These are phyloP conservation scores for Coccomyxa sp. DNA, from an alignment of 139 green algal genomes.

Conservation along the genomic window DNA sequence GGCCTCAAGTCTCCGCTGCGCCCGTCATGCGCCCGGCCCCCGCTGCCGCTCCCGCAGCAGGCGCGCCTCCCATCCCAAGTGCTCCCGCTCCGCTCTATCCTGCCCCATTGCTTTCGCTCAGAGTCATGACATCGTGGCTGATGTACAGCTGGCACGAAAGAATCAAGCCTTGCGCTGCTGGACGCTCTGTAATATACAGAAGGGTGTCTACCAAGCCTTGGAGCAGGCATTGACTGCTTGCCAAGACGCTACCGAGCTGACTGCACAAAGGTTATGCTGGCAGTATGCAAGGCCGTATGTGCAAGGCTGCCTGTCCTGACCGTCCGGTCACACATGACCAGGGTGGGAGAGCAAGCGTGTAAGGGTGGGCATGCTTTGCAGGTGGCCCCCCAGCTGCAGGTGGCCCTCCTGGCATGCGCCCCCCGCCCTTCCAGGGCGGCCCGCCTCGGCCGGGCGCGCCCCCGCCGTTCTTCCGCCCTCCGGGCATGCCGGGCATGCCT, in stretches of 20 bases:
- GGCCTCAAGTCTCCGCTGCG: constrained; percentile 47
- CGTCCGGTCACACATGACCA: too few relatives aligned
- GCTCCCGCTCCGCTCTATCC: neutral
- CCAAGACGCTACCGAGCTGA: too few relatives aligned
- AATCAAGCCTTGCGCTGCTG: neutral
- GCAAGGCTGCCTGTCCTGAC: too few relatives aligned
- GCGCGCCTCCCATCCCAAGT: neutral
- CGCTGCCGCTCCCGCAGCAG: neutral
- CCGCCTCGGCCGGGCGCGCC: too few relatives aligned
- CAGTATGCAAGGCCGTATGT: too few relatives aligned
- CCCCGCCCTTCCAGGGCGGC: neutral
- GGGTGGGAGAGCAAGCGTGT: neutral
- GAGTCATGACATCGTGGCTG: neutral
- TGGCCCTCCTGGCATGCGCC: neutral
- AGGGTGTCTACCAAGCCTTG: too few relatives aligned
- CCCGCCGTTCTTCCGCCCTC: neutral
- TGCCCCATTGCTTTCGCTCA: neutral
- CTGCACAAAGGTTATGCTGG: too few relatives aligned
- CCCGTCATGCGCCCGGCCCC: constrained; percentile 55
- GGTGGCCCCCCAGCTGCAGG: neutral
- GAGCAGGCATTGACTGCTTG: too few relatives aligned
- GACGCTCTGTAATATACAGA: neutral
- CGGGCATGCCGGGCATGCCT: neutral
- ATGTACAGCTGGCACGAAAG: neutral
- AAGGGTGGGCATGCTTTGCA: neutral